Evolutionary conservation across 106 monocot genomes (phyloP).

Genomic region (Alisma plantagoaquatica): DNA sequence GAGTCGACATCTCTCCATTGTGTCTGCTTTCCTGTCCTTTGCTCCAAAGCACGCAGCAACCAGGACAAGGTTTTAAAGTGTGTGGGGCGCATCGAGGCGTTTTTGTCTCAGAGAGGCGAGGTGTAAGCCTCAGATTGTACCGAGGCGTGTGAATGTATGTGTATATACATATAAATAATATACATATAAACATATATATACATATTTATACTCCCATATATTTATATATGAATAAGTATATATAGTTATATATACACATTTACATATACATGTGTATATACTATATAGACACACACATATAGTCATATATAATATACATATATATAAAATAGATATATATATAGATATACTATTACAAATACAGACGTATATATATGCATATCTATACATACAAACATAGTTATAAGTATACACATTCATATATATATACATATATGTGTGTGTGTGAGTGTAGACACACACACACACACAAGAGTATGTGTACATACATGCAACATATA

Average conservation of each 20-base stretch:
- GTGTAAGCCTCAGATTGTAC: no score
- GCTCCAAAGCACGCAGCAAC: no score
- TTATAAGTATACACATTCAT: neutral
- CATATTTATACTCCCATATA: no score
- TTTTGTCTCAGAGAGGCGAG: no score
- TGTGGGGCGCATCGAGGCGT: no score
- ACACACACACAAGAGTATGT: neutral
- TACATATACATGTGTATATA: neutral
- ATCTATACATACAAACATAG: neutral
- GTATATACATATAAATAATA: no score
- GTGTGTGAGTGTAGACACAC: neutral
- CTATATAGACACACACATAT: neutral
- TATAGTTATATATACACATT: neutral
- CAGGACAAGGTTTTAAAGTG: no score
- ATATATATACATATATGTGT: neutral
- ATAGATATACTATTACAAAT: neutral
- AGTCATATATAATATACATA: neutral
- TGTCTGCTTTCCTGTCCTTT: no score
- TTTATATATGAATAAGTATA: neutral
- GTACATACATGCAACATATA: no score
- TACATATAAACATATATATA: no score
- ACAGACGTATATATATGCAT: neutral
- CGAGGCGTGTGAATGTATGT: no score
- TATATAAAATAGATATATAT: neutral
- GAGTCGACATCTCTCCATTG: no score